Percentiles rank a stretch among this genome's conserved stretches.
phyloP scores from a whole-genome alignment of 2,329 filamentous ascomycete species.

The Tolypocladium ophioglossoides region DNA sequence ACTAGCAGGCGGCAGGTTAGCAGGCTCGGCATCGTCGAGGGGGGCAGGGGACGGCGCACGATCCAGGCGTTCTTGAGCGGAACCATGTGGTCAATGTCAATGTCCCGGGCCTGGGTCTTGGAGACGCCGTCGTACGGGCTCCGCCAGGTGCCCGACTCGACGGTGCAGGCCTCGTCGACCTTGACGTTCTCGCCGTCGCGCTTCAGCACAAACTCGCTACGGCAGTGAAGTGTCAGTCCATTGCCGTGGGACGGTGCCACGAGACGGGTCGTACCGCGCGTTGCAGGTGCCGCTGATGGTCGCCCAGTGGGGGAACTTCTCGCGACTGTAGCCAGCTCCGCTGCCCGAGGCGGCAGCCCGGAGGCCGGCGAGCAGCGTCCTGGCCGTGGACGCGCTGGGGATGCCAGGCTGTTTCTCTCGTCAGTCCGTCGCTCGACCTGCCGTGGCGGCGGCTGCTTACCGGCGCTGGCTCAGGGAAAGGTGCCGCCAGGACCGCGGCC shows the following conservation, averaged over 20 bases:
- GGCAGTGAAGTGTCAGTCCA: not conserved
- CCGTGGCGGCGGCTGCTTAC: conserved; percentile 6
- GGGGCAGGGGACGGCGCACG: conserved; percentile 25
- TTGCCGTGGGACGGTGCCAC: not conserved
- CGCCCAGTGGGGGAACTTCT: conserved; percentile 63
- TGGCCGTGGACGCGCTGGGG: conserved; percentile 46
- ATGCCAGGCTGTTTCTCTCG: conserved; percentile 40
- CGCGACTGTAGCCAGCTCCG: conserved; percentile 49
- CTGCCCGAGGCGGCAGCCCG: conserved; percentile 45
- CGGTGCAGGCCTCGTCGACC: conserved; percentile 46
- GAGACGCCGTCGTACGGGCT: conserved; percentile 64
- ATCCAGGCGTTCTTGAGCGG: conserved; percentile 75
- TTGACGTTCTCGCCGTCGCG: conserved; percentile 60
- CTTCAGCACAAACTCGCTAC: conserved; percentile 56
- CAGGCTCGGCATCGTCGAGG: no score
- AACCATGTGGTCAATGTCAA: conserved; percentile 80
- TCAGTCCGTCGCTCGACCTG: not conserved
- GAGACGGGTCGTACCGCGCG: conserved; percentile 35
- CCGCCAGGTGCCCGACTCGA: conserved; percentile 57
- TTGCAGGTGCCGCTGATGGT: conserved; percentile 58
- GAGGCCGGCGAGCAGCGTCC: conserved; percentile 45
- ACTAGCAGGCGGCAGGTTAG: conserved; percentile 28
- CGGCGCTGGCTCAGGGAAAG: conserved; percentile 13
- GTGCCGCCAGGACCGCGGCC: conserved; percentile 16
- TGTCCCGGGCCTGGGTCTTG: conserved; percentile 56